Evolutionary conservation across 2,329 filamentous ascomycete species (phyloP), one percentile per base, ranked within the genome.

Genomic region (Hawksworthiomyces lignivorus): DNA sequence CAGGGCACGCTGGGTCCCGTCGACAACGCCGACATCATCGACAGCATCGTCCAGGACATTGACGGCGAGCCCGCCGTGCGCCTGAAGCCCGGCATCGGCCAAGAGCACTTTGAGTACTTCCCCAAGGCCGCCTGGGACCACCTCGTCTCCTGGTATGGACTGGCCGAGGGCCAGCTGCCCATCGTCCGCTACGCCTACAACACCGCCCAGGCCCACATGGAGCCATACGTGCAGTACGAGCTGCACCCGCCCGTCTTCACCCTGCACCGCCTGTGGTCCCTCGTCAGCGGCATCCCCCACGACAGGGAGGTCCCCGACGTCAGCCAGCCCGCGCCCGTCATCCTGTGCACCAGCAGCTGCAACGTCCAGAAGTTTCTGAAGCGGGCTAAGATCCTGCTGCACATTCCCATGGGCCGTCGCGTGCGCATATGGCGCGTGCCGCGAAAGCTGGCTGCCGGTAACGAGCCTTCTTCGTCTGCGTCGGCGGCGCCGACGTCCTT

Each of bases 181-280:
- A 88, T 97, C 49, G 64, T 78, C 34, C 80, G 92, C 45, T 75
- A 74, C 50, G 88, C 84, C 28, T 84, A 90, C 61, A 84, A 95
- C 60, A 88, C 83, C 20, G 73, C 80, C 7, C 67, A 70, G 2
- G 72, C 76, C 30, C 72, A 71, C 3, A 56, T 64, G n/a, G 63
- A 64, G 4, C 67, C 77, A 29, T 87, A 94, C 49, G 65, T 95
- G 35, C 69, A 84, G 53, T 94, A 84, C 59, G 92, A 97, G 62
- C 70, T 87, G 30, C 79, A 88, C 54, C 92, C 89, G 5, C 87
- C 87, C 0, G 72, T 95, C 32, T 86, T 96, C 59, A 87, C 81
- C 1, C 71, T 97, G 46, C 80, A 94, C 56, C 87, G 90, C 51
- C 69, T 97, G 2, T 82, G 80, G 58, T 76, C 76, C 3, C 66